Evolutionary conservation across 2,329 filamentous ascomycete species (phyloP).

Genomic region (Penicillium sp.): DNA sequence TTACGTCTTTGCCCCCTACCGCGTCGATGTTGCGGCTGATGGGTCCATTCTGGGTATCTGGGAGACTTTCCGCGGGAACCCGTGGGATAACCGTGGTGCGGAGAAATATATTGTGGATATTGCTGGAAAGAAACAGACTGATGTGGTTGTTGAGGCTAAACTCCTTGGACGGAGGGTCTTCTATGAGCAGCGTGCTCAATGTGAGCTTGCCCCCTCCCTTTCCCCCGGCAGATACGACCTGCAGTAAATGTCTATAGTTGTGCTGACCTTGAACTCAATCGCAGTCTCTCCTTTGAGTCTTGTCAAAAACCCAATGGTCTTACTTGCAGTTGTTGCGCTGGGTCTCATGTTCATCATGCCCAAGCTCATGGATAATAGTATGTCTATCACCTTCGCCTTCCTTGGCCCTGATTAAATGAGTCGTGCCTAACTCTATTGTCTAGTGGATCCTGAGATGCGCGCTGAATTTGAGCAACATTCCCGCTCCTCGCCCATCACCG

Average conservation of each 20-base stretch:
- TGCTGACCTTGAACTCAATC: slow-evolving; percentile 7
- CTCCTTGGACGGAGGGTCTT: slow-evolving; percentile 66
- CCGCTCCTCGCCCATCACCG: slow-evolving; percentile 67
- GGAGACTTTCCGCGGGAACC: slow-evolving; percentile 85
- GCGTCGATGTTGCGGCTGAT: slow-evolving; percentile 63
- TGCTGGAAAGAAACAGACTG: slow-evolving; percentile 30
- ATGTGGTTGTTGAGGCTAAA: slow-evolving; percentile 60
- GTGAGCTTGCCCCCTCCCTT: slow-evolving; percentile 52
- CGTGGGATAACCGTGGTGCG: slow-evolving; percentile 78
- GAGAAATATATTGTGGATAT: slow-evolving; percentile 44
- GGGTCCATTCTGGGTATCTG: slow-evolving; percentile 61
- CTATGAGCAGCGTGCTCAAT: slow-evolving; percentile 71
- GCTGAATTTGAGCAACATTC: slow-evolving; percentile 91
- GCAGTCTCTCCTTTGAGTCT: slow-evolving; percentile 76
- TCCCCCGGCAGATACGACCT: slow-evolving; percentile 4
- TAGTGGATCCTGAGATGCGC: slow-evolving; percentile 95
- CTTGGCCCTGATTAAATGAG: neutral
- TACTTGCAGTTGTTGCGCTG: slow-evolving; percentile 82
- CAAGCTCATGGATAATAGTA: slow-evolving; percentile 93
- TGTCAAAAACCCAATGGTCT: slow-evolving; percentile 93
- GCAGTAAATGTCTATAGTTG: neutral
- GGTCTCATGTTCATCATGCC: slow-evolving; percentile 88
- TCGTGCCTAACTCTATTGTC: neutral
- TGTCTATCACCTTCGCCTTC: slow-evolving; percentile 37
- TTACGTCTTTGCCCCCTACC: slow-evolving; percentile 72